phyloP scores from a whole-genome alignment of 2,329 filamentous ascomycete species.

The Exophiala oligosperma region DNA sequence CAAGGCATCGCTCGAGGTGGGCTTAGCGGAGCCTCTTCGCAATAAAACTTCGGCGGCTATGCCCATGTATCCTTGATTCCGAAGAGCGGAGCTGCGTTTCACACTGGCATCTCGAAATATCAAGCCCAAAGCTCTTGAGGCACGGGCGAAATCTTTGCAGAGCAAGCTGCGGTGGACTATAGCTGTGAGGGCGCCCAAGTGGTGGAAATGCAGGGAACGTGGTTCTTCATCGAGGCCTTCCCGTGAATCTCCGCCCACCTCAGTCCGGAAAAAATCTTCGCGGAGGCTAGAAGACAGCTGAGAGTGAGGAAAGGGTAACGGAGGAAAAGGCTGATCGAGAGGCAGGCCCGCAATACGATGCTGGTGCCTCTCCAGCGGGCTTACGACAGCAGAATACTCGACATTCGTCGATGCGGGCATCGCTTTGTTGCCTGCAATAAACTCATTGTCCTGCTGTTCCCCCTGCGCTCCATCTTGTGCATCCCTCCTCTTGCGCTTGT shows the following conservation, averaged over 20 bases:
- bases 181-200: conserved; percentile 67
- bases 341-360: conserved; percentile 44
- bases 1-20: background rate
- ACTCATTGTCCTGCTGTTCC: conserved; percentile 2
- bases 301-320: conserved; percentile 44
- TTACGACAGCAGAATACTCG: conserved; percentile 32
- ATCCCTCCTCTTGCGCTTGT: conserved; percentile 30
- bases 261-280: background rate
- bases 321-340: conserved; percentile 39
- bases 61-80: conserved; percentile 72
- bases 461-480: conserved; percentile 4
- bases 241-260: background rate
- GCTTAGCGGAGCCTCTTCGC: conserved; percentile 16
- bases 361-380: conserved; percentile 44
- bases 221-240: conserved; percentile 26
- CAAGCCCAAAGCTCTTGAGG: conserved; percentile 72
- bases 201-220: conserved; percentile 45
- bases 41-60: conserved; percentile 83
- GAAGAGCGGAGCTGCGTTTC: conserved; percentile 65
- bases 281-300: conserved; percentile 30
- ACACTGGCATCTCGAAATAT: conserved; percentile 63
- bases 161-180: conserved; percentile 73
- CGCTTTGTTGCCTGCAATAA: conserved; percentile 4
- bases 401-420: background rate
- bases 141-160: conserved; percentile 68